phyloP scores from a whole-genome alignment of 257 asterid species.

The Rhazya stricta region DNA sequence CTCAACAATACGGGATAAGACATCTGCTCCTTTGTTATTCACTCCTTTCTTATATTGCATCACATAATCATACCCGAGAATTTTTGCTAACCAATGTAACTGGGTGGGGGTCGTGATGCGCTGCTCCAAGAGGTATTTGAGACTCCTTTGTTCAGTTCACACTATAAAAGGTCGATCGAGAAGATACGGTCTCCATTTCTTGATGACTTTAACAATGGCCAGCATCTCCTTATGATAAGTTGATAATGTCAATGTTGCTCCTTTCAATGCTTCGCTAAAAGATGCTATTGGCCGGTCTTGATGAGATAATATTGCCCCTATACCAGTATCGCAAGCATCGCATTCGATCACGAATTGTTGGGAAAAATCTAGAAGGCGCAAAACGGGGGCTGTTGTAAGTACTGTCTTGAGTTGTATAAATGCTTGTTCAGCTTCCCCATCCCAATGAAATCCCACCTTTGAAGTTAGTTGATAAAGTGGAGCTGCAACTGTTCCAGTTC shows the following conservation, averaged over 20 bases:
- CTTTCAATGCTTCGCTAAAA: not conserved
- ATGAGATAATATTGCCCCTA: not conserved
- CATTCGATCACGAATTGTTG: not conserved
- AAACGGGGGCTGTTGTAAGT: not conserved
- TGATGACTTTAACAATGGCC: too few species aligned
- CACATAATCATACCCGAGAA: not conserved
- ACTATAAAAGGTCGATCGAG: not conserved
- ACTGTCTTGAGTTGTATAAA: too few species aligned
- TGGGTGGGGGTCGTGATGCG: not conserved
- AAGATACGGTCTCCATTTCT: too few species aligned
- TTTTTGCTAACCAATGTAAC: not conserved
- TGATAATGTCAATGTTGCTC: too few species aligned
- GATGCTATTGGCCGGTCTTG: not conserved
- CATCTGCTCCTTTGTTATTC: too few species aligned
- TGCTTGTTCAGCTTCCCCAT: too few species aligned
- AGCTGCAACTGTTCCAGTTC: too few species aligned
- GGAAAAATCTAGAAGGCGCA: conserved; percentile 1
- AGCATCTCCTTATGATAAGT: too few species aligned
- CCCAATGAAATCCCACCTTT: too few species aligned
- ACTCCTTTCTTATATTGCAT: not conserved
- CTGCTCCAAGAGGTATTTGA: not conserved
- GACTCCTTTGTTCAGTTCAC: not conserved
- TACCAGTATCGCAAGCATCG: too few species aligned
- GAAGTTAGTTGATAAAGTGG: not conserved
- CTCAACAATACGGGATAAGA: too few species aligned